phyloP scores from a whole-genome alignment of 2,329 filamentous ascomycete genomes.

The Apiospora sp. region DNA sequence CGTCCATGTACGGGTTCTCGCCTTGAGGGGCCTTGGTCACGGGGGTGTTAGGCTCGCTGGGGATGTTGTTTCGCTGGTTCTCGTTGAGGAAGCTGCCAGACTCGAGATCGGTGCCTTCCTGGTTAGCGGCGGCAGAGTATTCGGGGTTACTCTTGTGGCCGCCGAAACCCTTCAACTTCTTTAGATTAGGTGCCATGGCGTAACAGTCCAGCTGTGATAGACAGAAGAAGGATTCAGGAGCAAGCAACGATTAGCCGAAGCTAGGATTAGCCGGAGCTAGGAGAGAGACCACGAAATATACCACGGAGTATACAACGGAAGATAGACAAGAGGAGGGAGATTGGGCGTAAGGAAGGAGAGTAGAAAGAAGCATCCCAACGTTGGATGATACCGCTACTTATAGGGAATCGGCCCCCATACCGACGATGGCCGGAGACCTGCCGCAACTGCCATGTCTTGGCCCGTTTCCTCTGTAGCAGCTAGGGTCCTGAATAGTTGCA shows the following conservation, averaged over 20 bases:
- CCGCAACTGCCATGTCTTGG: conserved; percentile 21
- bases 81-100: conserved; percentile 42
- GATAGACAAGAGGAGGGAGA: conserved; percentile 30
- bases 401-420: conserved; percentile 21
- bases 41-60: conserved; percentile 10
- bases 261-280: conserved; percentile 25
- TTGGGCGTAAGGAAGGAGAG: conserved; percentile 27
- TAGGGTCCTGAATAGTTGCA: background rate
- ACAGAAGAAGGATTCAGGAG: conserved; percentile 31
- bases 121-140: conserved; percentile 35
- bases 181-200: conserved; percentile 42
- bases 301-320: conserved; percentile 12
- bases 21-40: conserved; percentile 23
- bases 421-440: conserved; percentile 14
- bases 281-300: conserved; percentile 22
- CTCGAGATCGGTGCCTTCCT: conserved; percentile 40
- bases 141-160: conserved; percentile 35
- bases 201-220: conserved; percentile 42
- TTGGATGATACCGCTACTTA: conserved; percentile 24
- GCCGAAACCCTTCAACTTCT: conserved; percentile 42
- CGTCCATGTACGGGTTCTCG: conserved; percentile 44
- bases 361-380: background rate
- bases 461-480: conserved; percentile 19
- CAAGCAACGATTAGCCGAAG: conserved; percentile 26
- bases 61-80: conserved; percentile 37